These are phyloP conservation scores for Mycena albidolilacea DNA, from an alignment of 768 basidiomycete genomes.

Conservation along the genomic window DNA sequence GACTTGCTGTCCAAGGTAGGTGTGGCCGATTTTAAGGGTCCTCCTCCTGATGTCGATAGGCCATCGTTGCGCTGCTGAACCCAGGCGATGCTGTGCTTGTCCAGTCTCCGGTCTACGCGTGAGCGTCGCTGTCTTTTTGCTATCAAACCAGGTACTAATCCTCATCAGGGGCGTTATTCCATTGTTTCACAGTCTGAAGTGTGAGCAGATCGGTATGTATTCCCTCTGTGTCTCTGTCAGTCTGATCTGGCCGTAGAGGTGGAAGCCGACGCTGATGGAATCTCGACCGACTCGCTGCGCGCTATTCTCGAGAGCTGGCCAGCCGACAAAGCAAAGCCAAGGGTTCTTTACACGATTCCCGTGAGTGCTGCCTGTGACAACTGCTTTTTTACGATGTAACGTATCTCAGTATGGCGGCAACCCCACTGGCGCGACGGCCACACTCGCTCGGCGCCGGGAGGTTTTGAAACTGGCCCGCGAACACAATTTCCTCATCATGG, in stretches of 20 bases:
- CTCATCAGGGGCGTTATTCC: constrained; percentile 71
- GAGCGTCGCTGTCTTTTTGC: constrained; percentile 40
- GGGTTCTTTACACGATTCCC: constrained; percentile 85
- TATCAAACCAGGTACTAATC: constrained; percentile 22
- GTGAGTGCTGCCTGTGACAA: constrained; percentile 54
- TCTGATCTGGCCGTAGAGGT: constrained; percentile 67
- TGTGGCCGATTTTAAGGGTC: constrained; percentile 27
- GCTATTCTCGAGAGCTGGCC: constrained; percentile 84
- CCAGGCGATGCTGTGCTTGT: constrained; percentile 87
- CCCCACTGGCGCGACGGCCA: constrained; percentile 86
- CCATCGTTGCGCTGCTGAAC: constrained; percentile 78
- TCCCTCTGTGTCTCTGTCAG: neutral
- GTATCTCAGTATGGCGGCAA: constrained; percentile 81
- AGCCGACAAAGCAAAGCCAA: constrained; percentile 76
- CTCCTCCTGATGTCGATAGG: constrained; percentile 59
- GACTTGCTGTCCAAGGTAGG: constrained; percentile 89
- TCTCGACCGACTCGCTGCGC: constrained; percentile 72
- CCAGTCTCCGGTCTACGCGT: constrained; percentile 88
- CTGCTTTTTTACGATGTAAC: neutral
- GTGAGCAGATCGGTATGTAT: constrained; percentile 70
- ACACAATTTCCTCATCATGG: constrained; percentile 86
- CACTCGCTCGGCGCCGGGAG: constrained; percentile 77
- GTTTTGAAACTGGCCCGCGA: constrained; percentile 80
- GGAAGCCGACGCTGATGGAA: constrained; percentile 81
- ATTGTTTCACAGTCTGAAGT: constrained; percentile 68